Base-by-base conservation (phyloP, 2,329 filamentous ascomycete species). In the Cladosporium sphaerospermum region DNA sequence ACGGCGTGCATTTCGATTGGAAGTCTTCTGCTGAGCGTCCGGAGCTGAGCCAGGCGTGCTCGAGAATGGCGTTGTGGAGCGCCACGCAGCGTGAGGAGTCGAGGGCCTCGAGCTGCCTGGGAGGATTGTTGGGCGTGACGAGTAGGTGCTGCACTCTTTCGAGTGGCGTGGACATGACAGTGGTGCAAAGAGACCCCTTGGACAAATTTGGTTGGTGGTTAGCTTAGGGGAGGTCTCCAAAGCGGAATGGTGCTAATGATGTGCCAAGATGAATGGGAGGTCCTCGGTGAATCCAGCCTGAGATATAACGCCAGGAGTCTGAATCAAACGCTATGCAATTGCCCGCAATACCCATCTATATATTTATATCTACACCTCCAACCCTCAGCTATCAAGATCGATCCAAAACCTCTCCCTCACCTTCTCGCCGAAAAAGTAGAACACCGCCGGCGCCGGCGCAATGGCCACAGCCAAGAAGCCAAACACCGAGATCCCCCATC, bases 401-500 rank as follows among this genome's bases (percentile, higher is more conserved):
- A 75, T 66, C 36, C 61, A 65, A 57, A 73, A 79, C 45, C 65
- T 69, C 56, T 77, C 71, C 48, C 78, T 66, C 18, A 80, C 65
- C 53, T 56, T 62, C 45, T 69, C 69, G 1, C 78, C 77, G 59
- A 71, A 78, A 4, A 67, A 66, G 54, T 71, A 79, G 57, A 79
- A 79, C 14, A 78, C 46, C 5, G 76, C 10, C 0, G 76, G 77
- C 44, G 75, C 75, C 42, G 77, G 76, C 5, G 75, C 73, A 43
- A 79, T 69, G 5, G 67, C 57, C 18, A 79, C 56, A 28, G 67
- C 60, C 13, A 75, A 47, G 49, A 79, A 78, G 1, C 63, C 75
- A 60, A 78, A 78, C 1, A 75, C 65, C 23, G 68, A 72, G n/a
- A 77, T 71, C 1, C 75, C 75, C 75, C 75, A 78, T 2, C 76